phyloP scores from a whole-genome alignment of 2,329 filamentous ascomycete species.

The Verticillium nubilum region DNA sequence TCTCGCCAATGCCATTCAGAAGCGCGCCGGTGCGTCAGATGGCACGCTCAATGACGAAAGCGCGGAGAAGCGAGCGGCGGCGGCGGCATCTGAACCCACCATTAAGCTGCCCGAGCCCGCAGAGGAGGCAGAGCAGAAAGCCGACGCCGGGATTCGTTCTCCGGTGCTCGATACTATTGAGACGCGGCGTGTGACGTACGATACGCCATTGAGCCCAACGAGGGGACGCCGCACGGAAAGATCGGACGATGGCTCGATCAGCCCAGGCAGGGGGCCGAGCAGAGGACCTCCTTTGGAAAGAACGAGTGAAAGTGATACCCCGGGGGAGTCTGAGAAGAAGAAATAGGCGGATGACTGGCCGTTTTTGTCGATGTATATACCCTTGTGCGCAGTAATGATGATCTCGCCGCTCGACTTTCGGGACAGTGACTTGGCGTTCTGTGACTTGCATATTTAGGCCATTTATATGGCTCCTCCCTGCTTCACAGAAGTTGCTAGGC shows the following conservation, averaged over 20 bases:
- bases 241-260: neutral
- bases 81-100: neutral
- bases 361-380: neutral
- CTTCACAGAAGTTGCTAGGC: too few relatives aligned
- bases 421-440: too few relatives aligned
- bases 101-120: neutral
- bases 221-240: neutral
- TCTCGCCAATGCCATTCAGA: neutral
- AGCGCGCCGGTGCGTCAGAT: neutral
- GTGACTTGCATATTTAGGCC: too few relatives aligned
- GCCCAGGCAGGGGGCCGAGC: neutral
- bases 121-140: neutral
- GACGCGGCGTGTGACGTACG: neutral
- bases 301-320: neutral
- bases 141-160: neutral
- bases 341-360: neutral
- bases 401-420: neutral
- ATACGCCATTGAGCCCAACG: neutral
- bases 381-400: neutral
- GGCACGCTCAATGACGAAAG: neutral
- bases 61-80: neutral
- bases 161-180: neutral
- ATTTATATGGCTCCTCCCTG: neutral
- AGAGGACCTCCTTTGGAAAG: neutral
- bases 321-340: neutral